Evolutionary conservation across 352 stramenopile species (phyloP), one percentile per base, ranked within the genome.

Genomic region (Achlya hypogyna): DNA sequence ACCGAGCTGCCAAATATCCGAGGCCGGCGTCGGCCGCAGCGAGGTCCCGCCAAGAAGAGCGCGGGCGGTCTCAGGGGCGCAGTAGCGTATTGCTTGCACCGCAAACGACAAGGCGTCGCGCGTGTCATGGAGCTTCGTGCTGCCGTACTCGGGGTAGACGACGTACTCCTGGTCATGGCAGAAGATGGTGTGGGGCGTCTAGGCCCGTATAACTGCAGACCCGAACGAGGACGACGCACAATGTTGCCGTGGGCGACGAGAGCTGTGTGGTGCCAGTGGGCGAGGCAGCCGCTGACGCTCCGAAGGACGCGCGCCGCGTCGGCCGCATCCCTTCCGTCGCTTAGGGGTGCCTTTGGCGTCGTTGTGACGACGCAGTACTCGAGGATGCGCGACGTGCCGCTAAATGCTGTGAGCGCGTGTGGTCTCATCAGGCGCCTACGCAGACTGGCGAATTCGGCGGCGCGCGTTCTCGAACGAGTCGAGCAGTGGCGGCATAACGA

Each of bases 1-100:
- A 4, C 82, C 82, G 31, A 91, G 86, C 40, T 91, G 82, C 82
- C 82, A 91, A 34, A 89, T 76, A 70, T 91, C 82, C 5, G 78
- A 84, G 2, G 71, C 70, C 22, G 69, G 58, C 0, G 78, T 89
- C 5, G 80, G 78, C 4, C 68, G 47, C 35, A 86, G 87, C 12
- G 62, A 43, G 3, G 79, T 75, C 22, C 74, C 74, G 2, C 23
- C 53, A 8, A 88, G 65, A 49, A 88, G 83, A 40, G 58, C 73
- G 28, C 67, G 74, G 9, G 78, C 79, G 5, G 80, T 79, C 53
- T 91, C 82, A 1, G 80, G 82, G 4, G 80, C 51, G 35, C 81
- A 82, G 5, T 71, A 75, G 5, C 22, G 51, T 0, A 72, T 14
- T 14, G 75, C 54, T 40, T 88, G 65, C 0, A 65, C 71, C 8